phyloP scores from a whole-genome alignment of 148 eudicot species.

The Oxyria digyna region DNA sequence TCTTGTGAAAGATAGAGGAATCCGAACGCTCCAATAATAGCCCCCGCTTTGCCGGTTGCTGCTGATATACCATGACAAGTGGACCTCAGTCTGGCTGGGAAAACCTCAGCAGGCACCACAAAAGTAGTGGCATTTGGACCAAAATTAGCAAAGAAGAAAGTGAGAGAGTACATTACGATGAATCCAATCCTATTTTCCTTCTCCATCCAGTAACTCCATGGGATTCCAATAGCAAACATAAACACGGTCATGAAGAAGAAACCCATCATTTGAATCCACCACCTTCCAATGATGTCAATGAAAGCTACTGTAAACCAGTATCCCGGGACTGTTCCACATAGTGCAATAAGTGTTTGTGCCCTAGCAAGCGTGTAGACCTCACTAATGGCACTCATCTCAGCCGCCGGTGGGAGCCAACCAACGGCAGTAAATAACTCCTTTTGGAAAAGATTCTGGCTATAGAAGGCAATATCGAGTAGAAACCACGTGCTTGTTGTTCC shows the following conservation, averaged over 20 bases:
- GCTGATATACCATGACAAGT: constrained; percentile 6
- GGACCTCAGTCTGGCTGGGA: constrained; percentile 3
- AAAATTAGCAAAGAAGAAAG: constrained; percentile 9
- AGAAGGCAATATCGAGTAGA: constrained; percentile 6
- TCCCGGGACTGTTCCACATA: constrained; percentile 2
- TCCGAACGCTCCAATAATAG: constrained; percentile 1
- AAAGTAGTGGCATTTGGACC: constrained; percentile 7
- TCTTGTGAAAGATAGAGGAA: constrained; percentile 4
- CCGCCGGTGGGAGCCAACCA: background rate
- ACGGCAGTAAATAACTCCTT: background rate
- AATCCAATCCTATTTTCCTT: background rate
- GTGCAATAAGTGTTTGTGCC: constrained; percentile 6
- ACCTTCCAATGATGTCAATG: constrained; percentile 2
- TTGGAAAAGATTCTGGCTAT: constrained; percentile 6
- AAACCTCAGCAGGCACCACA: background rate
- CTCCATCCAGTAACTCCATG: background rate
- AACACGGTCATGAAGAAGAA: constrained; percentile 8
- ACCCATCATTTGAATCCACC: background rate
- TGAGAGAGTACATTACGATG: constrained; percentile 2
- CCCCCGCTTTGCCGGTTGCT: constrained; percentile 7
- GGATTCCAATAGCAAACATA: background rate
- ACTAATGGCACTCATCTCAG: background rate
- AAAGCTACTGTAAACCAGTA: constrained; percentile 9
- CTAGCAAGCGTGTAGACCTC: background rate
- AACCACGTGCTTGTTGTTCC: constrained; percentile 5